Conservation (phyloP, 768 basidiomycete species). For the Rhizopogon vinicolor region DNA sequence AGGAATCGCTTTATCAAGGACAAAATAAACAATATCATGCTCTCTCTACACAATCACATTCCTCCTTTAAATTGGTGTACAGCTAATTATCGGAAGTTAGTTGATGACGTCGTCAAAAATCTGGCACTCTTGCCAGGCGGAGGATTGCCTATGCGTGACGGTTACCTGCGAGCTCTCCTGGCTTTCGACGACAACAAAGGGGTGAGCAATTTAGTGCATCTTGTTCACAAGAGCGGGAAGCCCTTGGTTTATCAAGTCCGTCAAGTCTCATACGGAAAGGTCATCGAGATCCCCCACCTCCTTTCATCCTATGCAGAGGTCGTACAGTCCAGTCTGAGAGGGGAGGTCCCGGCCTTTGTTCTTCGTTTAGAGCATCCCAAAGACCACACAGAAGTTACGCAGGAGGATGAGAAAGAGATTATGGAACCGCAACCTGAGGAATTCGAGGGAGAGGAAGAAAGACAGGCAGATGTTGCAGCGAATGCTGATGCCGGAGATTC, state of each 20-base stretch:
- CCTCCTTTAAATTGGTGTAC: background rate
- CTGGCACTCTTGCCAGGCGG: background rate
- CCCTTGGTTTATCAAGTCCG: constrained; percentile 11
- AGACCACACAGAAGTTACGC: background rate
- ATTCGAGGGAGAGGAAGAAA: constrained; percentile 3
- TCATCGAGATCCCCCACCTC: constrained; percentile 26
- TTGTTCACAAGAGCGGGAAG: constrained; percentile 13
- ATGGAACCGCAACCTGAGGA: background rate
- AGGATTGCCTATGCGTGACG: background rate
- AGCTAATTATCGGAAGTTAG: constrained; percentile 8
- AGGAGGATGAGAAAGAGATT: background rate
- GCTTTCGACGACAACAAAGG: constrained; percentile 10
- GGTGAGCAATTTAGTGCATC: constrained; percentile 19
- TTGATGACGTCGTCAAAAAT: constrained; percentile 1
- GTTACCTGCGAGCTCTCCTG: constrained; percentile 12
- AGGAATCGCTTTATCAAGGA: background rate
- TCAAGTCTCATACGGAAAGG: constrained; percentile 24
- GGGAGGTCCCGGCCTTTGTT: constrained; percentile 14
- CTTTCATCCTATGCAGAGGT: constrained; percentile 14
- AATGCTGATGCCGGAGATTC: background rate
- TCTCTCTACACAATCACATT: constrained; percentile 6
- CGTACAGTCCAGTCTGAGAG: constrained; percentile 11
- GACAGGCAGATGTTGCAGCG: constrained; percentile 6
- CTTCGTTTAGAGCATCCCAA: constrained; percentile 4
- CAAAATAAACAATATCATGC: constrained; percentile 5